Evolutionary conservation across 768 basidiomycete species (phyloP).

Genomic region (Naematelia encephala): DNA sequence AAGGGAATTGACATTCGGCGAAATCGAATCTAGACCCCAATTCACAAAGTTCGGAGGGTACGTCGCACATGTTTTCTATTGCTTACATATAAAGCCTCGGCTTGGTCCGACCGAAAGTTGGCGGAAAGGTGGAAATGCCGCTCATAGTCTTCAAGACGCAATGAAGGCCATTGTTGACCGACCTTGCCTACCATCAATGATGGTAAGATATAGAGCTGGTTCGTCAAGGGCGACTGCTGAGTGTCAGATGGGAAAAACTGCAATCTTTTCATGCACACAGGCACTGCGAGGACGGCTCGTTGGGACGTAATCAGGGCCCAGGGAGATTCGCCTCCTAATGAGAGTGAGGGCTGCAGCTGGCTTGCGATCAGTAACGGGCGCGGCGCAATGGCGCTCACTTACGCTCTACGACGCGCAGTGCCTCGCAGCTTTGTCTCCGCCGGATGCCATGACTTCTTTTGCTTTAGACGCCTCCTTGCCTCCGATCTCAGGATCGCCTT

Average conservation of each 20-base stretch:
- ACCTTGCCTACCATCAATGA: too few species aligned
- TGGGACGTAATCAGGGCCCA: too few species aligned
- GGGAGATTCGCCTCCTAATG: too few species aligned
- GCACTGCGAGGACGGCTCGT: too few species aligned
- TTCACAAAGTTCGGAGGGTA: neutral
- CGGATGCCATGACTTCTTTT: neutral
- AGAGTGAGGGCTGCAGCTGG: too few species aligned
- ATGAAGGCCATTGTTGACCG: too few species aligned
- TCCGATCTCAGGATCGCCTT: neutral
- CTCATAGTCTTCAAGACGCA: neutral
- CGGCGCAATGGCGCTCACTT: neutral
- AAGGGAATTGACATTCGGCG: conserved; percentile 4
- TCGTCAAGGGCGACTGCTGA: too few species aligned
- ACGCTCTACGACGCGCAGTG: neutral
- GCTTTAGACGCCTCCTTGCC: neutral
- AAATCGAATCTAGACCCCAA: neutral
- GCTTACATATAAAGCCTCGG: neutral
- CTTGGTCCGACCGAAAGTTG: neutral
- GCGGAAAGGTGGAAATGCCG: neutral
- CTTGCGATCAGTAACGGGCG: too few species aligned
- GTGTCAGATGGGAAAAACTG: too few species aligned
- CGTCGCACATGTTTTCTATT: neutral
- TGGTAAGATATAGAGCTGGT: too few species aligned
- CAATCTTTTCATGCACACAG: too few species aligned
- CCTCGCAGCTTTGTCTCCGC: neutral